A percentile compares a stretch with the other conserved stretches of the same genome.
phyloP scores from a whole-genome alignment of 2,329 filamentous ascomycete species.

The Botrytis squamosa region DNA sequence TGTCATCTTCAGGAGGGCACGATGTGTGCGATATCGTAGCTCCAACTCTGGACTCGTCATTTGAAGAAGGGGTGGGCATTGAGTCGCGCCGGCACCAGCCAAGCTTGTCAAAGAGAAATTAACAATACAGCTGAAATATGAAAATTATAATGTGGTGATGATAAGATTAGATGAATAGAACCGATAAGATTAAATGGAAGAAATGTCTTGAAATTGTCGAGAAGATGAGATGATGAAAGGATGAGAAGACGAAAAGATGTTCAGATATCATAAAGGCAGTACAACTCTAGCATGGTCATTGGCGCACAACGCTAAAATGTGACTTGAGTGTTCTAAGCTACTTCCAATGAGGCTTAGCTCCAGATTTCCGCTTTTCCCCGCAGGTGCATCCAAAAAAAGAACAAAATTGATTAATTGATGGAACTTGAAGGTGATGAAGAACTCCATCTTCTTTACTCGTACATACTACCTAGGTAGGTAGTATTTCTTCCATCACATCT shows the following conservation, averaged over 20 bases:
- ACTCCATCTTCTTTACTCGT: background rate
- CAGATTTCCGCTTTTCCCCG: background rate
- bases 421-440: background rate
- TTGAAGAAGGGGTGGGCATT: constrained; percentile 41
- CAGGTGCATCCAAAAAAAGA: background rate
- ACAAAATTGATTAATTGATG: background rate
- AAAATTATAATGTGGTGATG: constrained; percentile 25
- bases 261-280: constrained; percentile 26
- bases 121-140: constrained; percentile 37
- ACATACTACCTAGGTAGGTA: too few species aligned
- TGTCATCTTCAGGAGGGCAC: constrained; percentile 47
- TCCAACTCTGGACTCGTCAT: constrained; percentile 31
- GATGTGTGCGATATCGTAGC: constrained; percentile 39
- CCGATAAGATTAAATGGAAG: constrained; percentile 28
- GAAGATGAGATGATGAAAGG: background rate
- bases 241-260: constrained; percentile 20
- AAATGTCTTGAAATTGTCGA: constrained; percentile 26
- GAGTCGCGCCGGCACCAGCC: constrained; percentile 37
- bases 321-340: background rate
- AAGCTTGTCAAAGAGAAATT: constrained; percentile 32
- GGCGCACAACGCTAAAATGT: background rate
- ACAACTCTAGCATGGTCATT: background rate
- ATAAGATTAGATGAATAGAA: constrained; percentile 36
- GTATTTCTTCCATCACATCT: background rate
- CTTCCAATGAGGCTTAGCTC: background rate